phyloP scores from a whole-genome alignment of 192 early-diverging fungal species.

The Coemansia sp. region DNA sequence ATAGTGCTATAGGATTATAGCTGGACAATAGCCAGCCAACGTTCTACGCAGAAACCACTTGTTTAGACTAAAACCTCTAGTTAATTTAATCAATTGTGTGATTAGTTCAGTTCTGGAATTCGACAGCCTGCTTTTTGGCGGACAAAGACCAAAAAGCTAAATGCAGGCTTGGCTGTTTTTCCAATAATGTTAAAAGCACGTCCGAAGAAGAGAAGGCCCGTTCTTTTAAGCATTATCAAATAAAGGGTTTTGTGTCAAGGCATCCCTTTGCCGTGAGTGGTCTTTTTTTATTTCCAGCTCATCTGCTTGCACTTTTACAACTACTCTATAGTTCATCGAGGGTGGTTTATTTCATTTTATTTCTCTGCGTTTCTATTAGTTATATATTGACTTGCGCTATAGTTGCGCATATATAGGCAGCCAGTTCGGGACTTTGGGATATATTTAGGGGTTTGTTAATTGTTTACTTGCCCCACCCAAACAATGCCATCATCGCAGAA shows the following conservation, averaged over 20 bases:
- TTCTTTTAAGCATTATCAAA: neutral
- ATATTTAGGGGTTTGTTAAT: neutral
- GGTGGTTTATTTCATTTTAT: neutral
- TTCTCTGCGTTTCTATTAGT: neutral
- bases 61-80: no score
- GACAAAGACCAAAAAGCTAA: neutral
- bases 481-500: conserved; percentile 4
- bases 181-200: neutral
- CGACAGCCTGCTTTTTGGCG: neutral
- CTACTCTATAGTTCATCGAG: neutral
- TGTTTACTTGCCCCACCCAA: neutral
- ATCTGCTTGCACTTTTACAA: neutral
- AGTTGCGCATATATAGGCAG: neutral
- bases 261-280: neutral
- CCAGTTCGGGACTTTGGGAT: neutral
- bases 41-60: no score
- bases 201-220: neutral
- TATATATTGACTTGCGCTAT: neutral
- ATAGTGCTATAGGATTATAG: no score
- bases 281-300: neutral
- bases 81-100: no score
- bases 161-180: neutral
- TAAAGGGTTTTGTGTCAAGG: neutral
- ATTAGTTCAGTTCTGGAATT: neutral
- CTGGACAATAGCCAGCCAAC: no score